These are phyloP conservation scores for Lagenidium sp. DNA, from an alignment of 352 stramenopile genomes.

Conservation along the genomic window DNA sequence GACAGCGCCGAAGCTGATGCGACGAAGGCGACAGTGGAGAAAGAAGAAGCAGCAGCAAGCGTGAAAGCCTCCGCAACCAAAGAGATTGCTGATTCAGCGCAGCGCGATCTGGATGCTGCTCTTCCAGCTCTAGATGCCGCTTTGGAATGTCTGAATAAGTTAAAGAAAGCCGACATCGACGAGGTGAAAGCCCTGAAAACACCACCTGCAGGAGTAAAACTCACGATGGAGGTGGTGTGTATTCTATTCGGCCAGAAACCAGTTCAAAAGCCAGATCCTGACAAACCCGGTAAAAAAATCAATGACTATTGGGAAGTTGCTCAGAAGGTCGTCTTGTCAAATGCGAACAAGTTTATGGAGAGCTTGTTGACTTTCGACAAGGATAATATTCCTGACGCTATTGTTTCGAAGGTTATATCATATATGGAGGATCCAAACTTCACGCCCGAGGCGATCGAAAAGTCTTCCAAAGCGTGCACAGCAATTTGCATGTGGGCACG, in stretches of 20 bases:
- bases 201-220: conserved; percentile 82
- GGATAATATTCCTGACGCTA: conserved; percentile 89
- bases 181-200: conserved; percentile 91
- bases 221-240: conserved; percentile 91
- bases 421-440: conserved; percentile 90
- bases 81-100: conserved; percentile 85
- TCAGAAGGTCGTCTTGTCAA: conserved; percentile 87
- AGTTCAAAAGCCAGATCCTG: conserved; percentile 78
- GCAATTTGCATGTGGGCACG: conserved; percentile 88
- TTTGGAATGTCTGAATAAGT: conserved; percentile 82
- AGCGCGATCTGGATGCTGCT: conserved; percentile 82
- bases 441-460: conserved; percentile 87
- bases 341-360: conserved; percentile 90
- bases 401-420: conserved; percentile 69
- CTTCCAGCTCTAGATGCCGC: conserved; percentile 81
- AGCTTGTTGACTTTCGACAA: conserved; percentile 89
- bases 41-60: conserved; percentile 82
- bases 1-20: conserved; percentile 87
- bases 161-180: conserved; percentile 90
- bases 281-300: conserved; percentile 87
- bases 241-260: conserved; percentile 89
- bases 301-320: conserved; percentile 89
- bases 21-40: conserved; percentile 79
- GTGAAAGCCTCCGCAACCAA: conserved; percentile 83
- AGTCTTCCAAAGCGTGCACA: conserved; percentile 87